Conservation (phyloP, 2,329 filamentous ascomycete species). For the Albophoma yamanashiensis region DNA sequence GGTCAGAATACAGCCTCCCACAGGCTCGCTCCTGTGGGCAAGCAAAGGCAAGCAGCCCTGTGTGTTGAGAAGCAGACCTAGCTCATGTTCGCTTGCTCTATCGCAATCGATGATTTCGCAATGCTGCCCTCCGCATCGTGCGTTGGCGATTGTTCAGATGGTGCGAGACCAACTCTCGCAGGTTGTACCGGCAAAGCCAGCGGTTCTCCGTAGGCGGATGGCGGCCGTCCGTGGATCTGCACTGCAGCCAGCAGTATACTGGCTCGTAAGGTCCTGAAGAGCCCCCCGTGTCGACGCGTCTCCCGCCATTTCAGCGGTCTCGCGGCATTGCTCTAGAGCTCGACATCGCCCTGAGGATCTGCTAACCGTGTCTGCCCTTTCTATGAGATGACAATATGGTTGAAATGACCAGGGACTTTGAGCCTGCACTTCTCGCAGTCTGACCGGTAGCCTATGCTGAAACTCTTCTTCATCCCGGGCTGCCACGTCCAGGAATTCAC, state of each 20-base stretch:
- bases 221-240: not conserved
- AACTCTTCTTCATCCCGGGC: slow-evolving; percentile 56
- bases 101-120: not conserved
- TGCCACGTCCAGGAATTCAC: slow-evolving; percentile 50
- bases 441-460: slow-evolving; percentile 68
- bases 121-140: not conserved
- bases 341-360: slow-evolving; percentile 9
- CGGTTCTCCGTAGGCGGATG: not conserved
- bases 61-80: not conserved
- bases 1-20: not conserved
- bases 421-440: slow-evolving; percentile 70
- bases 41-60: not conserved
- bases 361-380: slow-evolving; percentile 14
- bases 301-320: slow-evolving; percentile 12
- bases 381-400: slow-evolving; percentile 63
- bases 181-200: not conserved
- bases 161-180: not conserved
- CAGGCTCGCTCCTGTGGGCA: not conserved
- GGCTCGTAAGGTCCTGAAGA: too few species aligned
- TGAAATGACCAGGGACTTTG: slow-evolving; percentile 70
- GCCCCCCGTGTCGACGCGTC: slow-evolving; percentile 5
- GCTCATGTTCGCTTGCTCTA: not conserved
- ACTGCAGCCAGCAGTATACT: too few species aligned
- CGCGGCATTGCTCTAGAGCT: slow-evolving; percentile 15
- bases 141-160: not conserved